Evolutionary conservation across 2,329 filamentous ascomycete species (phyloP), one percentile per base, ranked within the genome.

Genomic region (Venturia effusa): DNA sequence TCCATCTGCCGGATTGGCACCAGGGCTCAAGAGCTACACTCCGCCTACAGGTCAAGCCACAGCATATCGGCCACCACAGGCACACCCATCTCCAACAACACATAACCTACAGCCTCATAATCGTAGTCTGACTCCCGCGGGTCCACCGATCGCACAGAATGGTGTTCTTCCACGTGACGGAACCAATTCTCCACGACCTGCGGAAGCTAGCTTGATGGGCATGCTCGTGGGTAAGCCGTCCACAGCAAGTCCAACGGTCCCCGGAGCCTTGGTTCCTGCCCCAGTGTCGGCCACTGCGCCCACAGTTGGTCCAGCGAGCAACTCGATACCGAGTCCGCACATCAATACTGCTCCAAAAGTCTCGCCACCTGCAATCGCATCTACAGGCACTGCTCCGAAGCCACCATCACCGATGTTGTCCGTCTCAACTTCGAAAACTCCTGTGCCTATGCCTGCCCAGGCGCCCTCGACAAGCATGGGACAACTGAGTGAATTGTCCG

Each of bases 221-320:
- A 64, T 64, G 62, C 55, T 64, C 11, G 41, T 61, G 4, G 62
- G 54, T 15, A 54, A 27, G 19, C 45, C 61, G 22, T 27, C 43
- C 5, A 11, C 43, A 1, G 61, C 37, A 17, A 41, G 13, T 3
- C 32, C 32, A 24, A 34, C 51, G 34, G 27, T 15, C 3, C 24
- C 15, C 11, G 30, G 30, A 17, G 48, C 6, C 17, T 24, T 15
- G 24, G 13, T 27, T 39, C 30, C 43, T n/a, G n/a, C 45, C 22
- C 37, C 37, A 39, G 37, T n/a, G n/a, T n/a, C n/a, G n/a, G n/a
- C n/a, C n/a, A 48, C 22, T 34, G 40, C 22, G 39, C 22, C 41
- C 5, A 30, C 48, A 3, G 30, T 6, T 30, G 48, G 22, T 30
- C 48, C 15, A 1, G 34, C 10, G 8, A 34, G 27, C 30, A 34